Evolutionary conservation across 2,329 filamentous ascomycete genomes (phyloP).

Genomic region (Xylaria sp.): DNA sequence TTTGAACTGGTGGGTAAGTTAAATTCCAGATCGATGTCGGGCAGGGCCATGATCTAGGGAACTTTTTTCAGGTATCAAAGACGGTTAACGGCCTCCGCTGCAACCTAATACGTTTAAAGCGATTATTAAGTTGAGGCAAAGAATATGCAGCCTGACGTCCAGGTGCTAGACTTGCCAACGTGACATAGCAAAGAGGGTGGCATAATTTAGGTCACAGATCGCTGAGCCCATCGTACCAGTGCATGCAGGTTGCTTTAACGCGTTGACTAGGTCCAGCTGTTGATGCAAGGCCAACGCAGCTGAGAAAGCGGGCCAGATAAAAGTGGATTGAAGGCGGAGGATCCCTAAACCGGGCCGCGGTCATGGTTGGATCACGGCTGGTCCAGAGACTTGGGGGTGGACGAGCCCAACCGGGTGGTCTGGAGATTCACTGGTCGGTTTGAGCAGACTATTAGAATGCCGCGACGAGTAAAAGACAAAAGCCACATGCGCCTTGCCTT

Average conservation of each 20-base stretch:
- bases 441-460: constrained; percentile 28
- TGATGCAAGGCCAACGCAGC: constrained; percentile 50
- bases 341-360: constrained; percentile 36
- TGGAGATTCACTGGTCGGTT: constrained; percentile 45
- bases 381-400: constrained; percentile 40
- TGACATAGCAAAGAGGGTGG: constrained; percentile 37
- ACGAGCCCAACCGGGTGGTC: constrained; percentile 47
- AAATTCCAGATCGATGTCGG: constrained; percentile 23
- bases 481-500: constrained; percentile 46
- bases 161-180: constrained; percentile 36
- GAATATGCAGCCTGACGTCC: constrained; percentile 41
- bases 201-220: constrained; percentile 41
- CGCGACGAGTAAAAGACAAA: constrained; percentile 34
- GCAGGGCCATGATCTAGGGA: constrained; percentile 27
- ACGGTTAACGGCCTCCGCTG: constrained; percentile 28
- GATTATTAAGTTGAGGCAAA: constrained; percentile 28
- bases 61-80: constrained; percentile 34
- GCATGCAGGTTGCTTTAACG: constrained; percentile 40
- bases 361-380: constrained; percentile 40
- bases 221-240: constrained; percentile 38
- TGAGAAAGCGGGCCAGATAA: constrained; percentile 35
- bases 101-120: constrained; percentile 28
- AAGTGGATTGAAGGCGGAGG: constrained; percentile 33
- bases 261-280: constrained; percentile 47
- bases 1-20: constrained; percentile 18